Base-by-base conservation (phyloP, 2,329 filamentous ascomycete species). In the Albophoma yamanashiensis region DNA sequence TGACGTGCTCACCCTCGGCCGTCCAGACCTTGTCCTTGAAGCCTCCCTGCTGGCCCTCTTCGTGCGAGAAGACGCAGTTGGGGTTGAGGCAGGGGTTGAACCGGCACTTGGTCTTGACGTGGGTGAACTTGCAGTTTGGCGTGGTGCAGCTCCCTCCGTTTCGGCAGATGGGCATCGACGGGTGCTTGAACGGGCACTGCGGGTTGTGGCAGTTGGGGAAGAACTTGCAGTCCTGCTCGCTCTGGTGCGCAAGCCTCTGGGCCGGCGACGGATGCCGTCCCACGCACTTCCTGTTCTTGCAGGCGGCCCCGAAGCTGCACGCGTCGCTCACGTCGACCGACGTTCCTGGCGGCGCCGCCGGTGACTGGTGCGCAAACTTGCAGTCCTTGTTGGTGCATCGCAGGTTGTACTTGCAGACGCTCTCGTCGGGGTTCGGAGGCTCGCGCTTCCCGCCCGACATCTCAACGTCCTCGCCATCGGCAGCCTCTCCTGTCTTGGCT, bases 201-300 rank as follows among this genome's bases (percentile, higher is more conserved):
- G 87, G 83, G 73, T 97, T 97, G 57, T 91, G 88, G 79, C 92
- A 96, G 76, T 95, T 91, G 61, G 92, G 91, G 73, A 85, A 96
- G 80, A 92, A 96, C 70, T 89, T 91, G 83, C 92, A 96, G 69
- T 95, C 88, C 72, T 89, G 86, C 72, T 94, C 89, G 61, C 86
- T 82, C 75, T 96, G 89, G 71, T 93, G 90, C 34, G 87, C 86
- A 58, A 84, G 77, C 71, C 86, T 90, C 66, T 89, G 83, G 7
- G 93, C 92, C 1, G 94, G 94, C 8, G 92, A 97, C 2, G 94
- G 94, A 73, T 99, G 94, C 61, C 91, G 89, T 38, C 84, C 92
- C 11, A 89, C 89, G 70, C 94, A 99, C 77, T 97, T 97, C 68
- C 85, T 83, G 79, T 97, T 99, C 77, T 94, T 96, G 84, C 94